Base-by-base conservation (phyloP, 352 stramenopile genomes). In the Lagenidium giganteum region DNA sequence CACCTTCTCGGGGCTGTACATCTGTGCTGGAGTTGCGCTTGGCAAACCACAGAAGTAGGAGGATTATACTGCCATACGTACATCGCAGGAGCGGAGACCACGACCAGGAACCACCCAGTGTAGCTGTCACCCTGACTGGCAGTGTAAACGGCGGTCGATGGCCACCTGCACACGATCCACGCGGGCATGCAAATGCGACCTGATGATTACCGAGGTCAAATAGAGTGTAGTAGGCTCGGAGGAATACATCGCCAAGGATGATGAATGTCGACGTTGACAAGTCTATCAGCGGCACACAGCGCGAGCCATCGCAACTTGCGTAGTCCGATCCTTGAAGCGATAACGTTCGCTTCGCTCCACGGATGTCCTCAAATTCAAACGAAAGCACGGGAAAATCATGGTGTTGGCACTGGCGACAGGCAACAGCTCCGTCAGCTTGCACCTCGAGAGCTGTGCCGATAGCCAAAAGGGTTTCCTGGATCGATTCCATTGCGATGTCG, bases 191-290 rank as follows among this genome's bases (percentile, higher is more conserved):
- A 42, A 74, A 68, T 1, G 47, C 59, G 14, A 74, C 27, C n/a
- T 46, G 50, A 28, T 49, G 47, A 2, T 36, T 37, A 14, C 54
- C 44, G 22, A 56, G 50, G 47, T 74, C 59, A 35, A 74, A 74
- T 5, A 51, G 39, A 3, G 63, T 67, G 51, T 74, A 74, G 47
- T 74, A 74, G 17, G 59, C 54, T 5, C 63, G 55, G 17, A 74
- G 16, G 31, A 72, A 72, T 13, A 69, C 41, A n/a, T 59, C 57
- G 14, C 62, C 62, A 13, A 72, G 54, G 26, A 72, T 51, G 18
- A 64, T 38, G 21, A 65, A 31, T 23, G 48, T 39, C 13, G 44
- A 59, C 14, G 31, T 46, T 8, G 57, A 65, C 22, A 42, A 22
- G 27, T 69, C 63, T 14, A 74, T 36, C 27, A 67, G 63, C 4